A percentile compares a stretch with the other conserved stretches of the same genome.
Evolutionary conservation across 257 asterid genomes (phyloP).

Genomic region (Nicotiana sylvestris): DNA sequence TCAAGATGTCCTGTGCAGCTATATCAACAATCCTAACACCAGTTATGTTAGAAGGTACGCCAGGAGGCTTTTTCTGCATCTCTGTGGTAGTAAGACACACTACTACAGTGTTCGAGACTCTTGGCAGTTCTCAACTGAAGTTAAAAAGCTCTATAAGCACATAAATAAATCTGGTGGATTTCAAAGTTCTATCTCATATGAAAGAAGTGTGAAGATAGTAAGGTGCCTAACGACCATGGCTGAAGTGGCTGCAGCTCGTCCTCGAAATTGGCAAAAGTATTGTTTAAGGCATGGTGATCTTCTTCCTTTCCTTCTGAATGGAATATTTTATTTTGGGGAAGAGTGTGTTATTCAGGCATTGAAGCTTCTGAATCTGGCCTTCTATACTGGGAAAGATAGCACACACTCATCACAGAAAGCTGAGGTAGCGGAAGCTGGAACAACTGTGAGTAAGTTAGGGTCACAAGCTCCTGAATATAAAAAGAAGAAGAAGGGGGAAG

Average conservation of each 20-base stretch:
- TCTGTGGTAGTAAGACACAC: conserved; percentile 97
- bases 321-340: conserved; percentile 84
- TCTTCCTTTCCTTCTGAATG: conserved; percentile 74
- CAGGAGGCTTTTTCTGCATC: conserved; percentile 91
- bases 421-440: conserved; percentile 66
- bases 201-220: conserved; percentile 92
- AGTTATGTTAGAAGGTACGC: conserved; percentile 88
- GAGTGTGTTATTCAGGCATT: conserved; percentile 85
- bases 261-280: conserved; percentile 98
- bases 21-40: conserved; percentile 89
- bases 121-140: conserved; percentile 93
- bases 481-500: conserved; percentile 96
- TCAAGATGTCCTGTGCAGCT: conserved; percentile 96
- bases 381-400: conserved; percentile 77
- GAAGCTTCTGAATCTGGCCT: conserved; percentile 85
- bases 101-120: conserved; percentile 92
- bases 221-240: conserved; percentile 84
- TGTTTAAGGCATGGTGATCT: conserved; percentile 79
- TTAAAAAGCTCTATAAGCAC: conserved; percentile 85
- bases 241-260: conserved; percentile 92
- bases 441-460: conserved; percentile 55
- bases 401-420: conserved; percentile 64
- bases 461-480: conserved; percentile 65
- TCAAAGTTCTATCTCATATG: conserved; percentile 79
- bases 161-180: conserved; percentile 90